Percentiles rank a stretch among this genome's conserved stretches.
Evolutionary conservation across 306 rosid genomes (phyloP).

Genomic region (Fagus sylvatica): DNA sequence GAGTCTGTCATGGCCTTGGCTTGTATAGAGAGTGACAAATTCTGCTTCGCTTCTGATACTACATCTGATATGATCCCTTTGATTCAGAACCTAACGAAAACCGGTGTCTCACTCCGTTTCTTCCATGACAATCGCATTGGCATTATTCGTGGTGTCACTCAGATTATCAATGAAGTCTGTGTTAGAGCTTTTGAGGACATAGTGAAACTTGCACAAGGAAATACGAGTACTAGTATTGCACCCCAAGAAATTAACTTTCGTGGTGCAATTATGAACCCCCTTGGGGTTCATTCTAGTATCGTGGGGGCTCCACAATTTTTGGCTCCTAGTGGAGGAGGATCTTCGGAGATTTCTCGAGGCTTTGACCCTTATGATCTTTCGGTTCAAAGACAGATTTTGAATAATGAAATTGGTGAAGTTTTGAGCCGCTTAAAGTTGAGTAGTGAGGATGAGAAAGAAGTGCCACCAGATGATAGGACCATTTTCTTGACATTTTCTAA

Average conservation of each 20-base stretch:
- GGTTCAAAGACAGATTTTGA: not conserved
- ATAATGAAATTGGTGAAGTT: constrained; percentile 20
- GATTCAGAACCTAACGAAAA: constrained; percentile 27
- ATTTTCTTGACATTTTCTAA: constrained; percentile 64
- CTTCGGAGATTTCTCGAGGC: not conserved
- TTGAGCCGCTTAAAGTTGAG: constrained; percentile 14
- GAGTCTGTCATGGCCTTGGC: constrained; percentile 41
- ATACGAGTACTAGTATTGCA: not conserved
- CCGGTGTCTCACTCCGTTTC: constrained; percentile 28
- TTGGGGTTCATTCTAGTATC: constrained; percentile 1
- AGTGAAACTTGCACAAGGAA: constrained; percentile 6
- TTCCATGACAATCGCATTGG: constrained; percentile 32
- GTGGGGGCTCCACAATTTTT: not conserved
- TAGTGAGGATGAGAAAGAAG: not conserved
- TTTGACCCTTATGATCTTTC: not conserved
- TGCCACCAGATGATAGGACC: constrained; percentile 48
- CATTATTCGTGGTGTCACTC: constrained; percentile 20
- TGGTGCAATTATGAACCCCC: not conserved
- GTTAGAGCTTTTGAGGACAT: constrained; percentile 51
- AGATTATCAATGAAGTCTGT: constrained; percentile 41
- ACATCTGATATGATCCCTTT: constrained; percentile 22
- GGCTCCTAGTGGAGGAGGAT: not conserved
- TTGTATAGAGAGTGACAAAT: constrained; percentile 34
- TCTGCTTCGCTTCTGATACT: not conserved
- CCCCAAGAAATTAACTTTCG: not conserved